These are phyloP conservation scores for Ascochyta viciae-villosae DNA, from an alignment of 2,329 filamentous ascomycete species.

Conservation along the genomic window DNA sequence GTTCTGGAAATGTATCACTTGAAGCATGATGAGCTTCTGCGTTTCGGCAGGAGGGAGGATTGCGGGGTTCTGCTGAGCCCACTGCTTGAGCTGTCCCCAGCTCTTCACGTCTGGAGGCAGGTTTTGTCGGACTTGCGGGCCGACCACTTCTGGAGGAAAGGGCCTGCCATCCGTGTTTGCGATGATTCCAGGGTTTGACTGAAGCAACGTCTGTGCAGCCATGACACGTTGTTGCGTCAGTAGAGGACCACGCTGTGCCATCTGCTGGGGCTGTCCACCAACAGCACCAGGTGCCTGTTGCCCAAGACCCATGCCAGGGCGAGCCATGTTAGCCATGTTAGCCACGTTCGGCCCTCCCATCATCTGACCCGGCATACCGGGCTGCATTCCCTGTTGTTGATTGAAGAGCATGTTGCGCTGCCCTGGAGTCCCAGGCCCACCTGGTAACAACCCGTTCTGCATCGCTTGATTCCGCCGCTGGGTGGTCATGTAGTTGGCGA, in stretches of 20 bases:
- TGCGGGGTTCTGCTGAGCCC: conserved; percentile 55
- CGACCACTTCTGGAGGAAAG: conserved; percentile 41
- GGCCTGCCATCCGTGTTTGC: conserved; percentile 39
- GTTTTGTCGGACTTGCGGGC: conserved; percentile 29
- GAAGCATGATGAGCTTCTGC: conserved; percentile 45
- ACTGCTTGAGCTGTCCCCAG: conserved; percentile 65
- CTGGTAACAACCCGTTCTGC: conserved; percentile 30
- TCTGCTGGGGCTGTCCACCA: conserved; percentile 32
- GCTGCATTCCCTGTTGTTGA: conserved; percentile 31
- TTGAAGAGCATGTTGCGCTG: conserved; percentile 44
- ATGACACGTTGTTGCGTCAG: conserved; percentile 39
- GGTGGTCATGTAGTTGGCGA: conserved; percentile 34
- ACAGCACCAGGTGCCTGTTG: conserved; percentile 36
- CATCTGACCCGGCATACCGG: conserved; percentile 36
- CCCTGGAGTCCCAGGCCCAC: conserved; percentile 27
- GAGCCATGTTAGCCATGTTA: conserved; percentile 33
- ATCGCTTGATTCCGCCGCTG: conserved; percentile 32
- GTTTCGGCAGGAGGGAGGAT: conserved; percentile 35
- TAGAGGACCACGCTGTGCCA: conserved; percentile 34
- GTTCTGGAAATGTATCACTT: conserved; percentile 55
- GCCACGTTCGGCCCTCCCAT: conserved; percentile 38
- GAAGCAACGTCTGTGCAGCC: conserved; percentile 36
- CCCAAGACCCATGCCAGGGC: conserved; percentile 38
- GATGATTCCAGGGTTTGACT: conserved; percentile 45
- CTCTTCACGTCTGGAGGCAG: conserved; percentile 60